Evolutionary conservation across 352 stramenopile species (phyloP), one percentile per base, ranked within the genome.

Genomic region (Globisporangium paddicum): DNA sequence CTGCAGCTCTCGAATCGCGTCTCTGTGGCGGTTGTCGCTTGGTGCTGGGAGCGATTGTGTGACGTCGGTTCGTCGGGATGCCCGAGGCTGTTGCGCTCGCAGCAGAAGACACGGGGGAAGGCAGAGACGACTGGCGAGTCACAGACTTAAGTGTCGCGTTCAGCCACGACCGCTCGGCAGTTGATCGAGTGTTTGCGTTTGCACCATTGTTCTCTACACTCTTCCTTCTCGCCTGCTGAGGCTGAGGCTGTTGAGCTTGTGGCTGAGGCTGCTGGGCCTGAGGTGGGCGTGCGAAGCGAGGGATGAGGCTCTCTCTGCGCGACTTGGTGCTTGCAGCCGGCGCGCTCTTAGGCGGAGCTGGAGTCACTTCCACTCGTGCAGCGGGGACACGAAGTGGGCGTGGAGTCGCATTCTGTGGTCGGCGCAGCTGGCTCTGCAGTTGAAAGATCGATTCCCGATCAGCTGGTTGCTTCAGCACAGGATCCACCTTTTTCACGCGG

Each of bases 291-390:
- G 38, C 11, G n/a, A 64, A 52, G 38, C 58, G 58, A 25, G 58
- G 58, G 42, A 64, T 64, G 14, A 64, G 48, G 28, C 58, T 64
- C 40, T 64, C 58, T 28, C 58, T 38, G 25, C 58, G 58, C 11
- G 58, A 35, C n/a, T 41, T 38, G 5, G 25, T 18, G 13, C 34
- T 37, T 53, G 32, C 45, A 7, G 58, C 30, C 23, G 58, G 58
- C 19, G 49, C 49, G 18, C 37, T 54, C 49, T 58, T 58, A 41
- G 58, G 48, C 1, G 49, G 21, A 30, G 49, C 2, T 4, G 49
- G 38, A 14, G 53, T 16, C 5, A 34, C 4, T 14, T 58, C 58
- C n/a, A 38, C 32, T 21, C 25, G 45, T 2, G 38, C 48, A 25
- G 48, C 30, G 9, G 56, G 46, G 14, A 51, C 30, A 14, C 48